These are phyloP conservation scores for Sarocladium kiliense DNA, from an alignment of 2,329 filamentous ascomycete genomes.

Conservation along the genomic window DNA sequence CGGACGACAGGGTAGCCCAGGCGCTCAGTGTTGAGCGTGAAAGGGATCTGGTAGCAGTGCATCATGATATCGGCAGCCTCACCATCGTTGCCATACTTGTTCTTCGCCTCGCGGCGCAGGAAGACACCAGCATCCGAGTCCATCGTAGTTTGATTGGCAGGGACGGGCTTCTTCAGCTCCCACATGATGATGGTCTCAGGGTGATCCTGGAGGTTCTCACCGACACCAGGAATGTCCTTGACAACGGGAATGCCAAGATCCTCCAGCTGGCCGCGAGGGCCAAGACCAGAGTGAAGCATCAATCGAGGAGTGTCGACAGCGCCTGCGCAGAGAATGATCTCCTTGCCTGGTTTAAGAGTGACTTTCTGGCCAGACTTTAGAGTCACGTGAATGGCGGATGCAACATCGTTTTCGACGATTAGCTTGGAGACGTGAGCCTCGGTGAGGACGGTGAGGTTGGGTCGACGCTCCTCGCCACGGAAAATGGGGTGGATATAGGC, in stretches of 20 bases:
- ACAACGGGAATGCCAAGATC: constrained; percentile 51
- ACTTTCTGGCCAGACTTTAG: constrained; percentile 47
- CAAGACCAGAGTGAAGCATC: constrained; percentile 53
- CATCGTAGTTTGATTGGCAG: constrained; percentile 80
- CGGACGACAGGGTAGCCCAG: constrained; percentile 61
- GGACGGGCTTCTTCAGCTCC: constrained; percentile 75
- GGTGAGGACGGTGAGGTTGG: constrained; percentile 81
- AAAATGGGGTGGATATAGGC: constrained; percentile 92
- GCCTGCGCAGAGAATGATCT: constrained; percentile 76
- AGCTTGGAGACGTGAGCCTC: constrained; percentile 83
- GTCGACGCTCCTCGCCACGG: constrained; percentile 72
- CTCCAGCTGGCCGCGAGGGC: constrained; percentile 48
- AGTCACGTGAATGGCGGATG: constrained; percentile 67
- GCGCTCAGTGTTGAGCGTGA: constrained; percentile 77
- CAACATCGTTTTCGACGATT: constrained; percentile 64
- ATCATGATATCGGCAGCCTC: constrained; percentile 86
- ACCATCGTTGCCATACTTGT: constrained; percentile 64
- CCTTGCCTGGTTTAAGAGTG: constrained; percentile 60
- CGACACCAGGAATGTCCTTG: constrained; percentile 53
- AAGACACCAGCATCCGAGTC: constrained; percentile 88
- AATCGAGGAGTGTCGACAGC: constrained; percentile 75
- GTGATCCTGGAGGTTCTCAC: constrained; percentile 58
- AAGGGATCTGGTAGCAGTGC: constrained; percentile 95
- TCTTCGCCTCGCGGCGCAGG: constrained; percentile 68
- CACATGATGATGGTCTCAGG: constrained; percentile 59